Conservation (phyloP, 345 rosid species). For the Mangifera indica region DNA sequence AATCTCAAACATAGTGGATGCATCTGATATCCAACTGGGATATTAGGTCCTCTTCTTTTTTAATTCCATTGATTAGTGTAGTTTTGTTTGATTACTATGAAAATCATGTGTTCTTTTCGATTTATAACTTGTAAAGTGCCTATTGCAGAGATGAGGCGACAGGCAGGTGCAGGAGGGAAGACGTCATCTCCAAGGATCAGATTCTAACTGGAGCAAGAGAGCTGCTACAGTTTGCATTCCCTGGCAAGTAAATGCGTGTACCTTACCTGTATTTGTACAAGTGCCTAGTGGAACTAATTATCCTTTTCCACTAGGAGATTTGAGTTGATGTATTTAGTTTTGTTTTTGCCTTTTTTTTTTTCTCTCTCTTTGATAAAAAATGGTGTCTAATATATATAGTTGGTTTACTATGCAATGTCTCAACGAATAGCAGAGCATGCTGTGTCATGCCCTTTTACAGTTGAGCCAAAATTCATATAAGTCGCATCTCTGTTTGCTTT, state of each 20-base stretch:
- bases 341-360: too few relatives aligned
- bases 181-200: constrained; percentile 51
- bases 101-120: neutral
- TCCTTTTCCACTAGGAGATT: constrained; percentile 25
- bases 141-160: constrained; percentile 75
- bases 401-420: constrained; percentile 18
- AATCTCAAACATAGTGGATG: neutral
- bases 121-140: constrained; percentile 19
- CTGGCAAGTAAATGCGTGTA: constrained; percentile 43
- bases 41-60: neutral
- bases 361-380: constrained; percentile 13
- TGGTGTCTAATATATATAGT: constrained; percentile 33
- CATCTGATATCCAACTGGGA: neutral
- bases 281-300: constrained; percentile 26
- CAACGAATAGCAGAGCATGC: constrained; percentile 16
- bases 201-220: constrained; percentile 51
- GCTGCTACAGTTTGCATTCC: constrained; percentile 45
- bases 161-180: constrained; percentile 50
- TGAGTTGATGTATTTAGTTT: constrained; percentile 22
- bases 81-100: neutral
- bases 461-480: constrained; percentile 13
- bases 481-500: constrained; percentile 19
- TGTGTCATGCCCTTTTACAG: constrained; percentile 13
- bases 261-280: constrained; percentile 22
- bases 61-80: neutral